phyloP scores from a whole-genome alignment of 164 flowering plant genomes.

The Protea cynaroides region DNA sequence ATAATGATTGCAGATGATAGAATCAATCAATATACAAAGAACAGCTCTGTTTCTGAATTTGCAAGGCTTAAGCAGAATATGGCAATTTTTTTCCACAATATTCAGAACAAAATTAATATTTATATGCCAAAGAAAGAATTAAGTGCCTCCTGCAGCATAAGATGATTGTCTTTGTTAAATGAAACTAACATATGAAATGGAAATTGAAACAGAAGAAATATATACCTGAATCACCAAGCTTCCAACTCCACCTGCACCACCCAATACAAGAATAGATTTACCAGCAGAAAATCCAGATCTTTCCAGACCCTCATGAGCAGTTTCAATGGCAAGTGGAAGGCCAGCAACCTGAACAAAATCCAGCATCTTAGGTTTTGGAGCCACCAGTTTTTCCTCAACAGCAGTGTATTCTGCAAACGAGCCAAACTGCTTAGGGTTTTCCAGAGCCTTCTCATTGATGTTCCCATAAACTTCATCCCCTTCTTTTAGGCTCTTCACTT shows the following conservation, averaged over 20 bases:
- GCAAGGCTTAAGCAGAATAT: no score
- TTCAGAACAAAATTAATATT: no score
- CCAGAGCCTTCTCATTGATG: constrained; percentile 84
- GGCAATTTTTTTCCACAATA: no score
- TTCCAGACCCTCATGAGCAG: constrained; percentile 91
- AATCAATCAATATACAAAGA: background rate
- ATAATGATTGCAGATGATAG: background rate
- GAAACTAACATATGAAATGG: no score
- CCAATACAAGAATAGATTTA: constrained; percentile 83
- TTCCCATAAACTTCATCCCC: constrained; percentile 97
- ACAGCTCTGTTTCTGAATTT: no score
- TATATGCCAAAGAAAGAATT: no score
- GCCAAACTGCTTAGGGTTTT: constrained; percentile 84
- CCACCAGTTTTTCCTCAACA: constrained; percentile 86
- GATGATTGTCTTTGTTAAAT: no score
- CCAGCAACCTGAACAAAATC: constrained; percentile 78
- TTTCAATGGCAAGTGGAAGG: constrained; percentile 89
- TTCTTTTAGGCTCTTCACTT: constrained; percentile 67
- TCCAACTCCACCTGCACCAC: constrained; percentile 99
- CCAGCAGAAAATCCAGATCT: constrained; percentile 79
- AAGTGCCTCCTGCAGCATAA: no score
- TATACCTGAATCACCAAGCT: constrained; percentile 85
- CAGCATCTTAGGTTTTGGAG: constrained; percentile 76
- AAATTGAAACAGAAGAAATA: background rate
- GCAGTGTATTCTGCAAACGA: constrained; percentile 92